Evolutionary conservation across 2,329 filamentous ascomycete genomes (phyloP).

Genomic region (Eutypella sp.): DNA sequence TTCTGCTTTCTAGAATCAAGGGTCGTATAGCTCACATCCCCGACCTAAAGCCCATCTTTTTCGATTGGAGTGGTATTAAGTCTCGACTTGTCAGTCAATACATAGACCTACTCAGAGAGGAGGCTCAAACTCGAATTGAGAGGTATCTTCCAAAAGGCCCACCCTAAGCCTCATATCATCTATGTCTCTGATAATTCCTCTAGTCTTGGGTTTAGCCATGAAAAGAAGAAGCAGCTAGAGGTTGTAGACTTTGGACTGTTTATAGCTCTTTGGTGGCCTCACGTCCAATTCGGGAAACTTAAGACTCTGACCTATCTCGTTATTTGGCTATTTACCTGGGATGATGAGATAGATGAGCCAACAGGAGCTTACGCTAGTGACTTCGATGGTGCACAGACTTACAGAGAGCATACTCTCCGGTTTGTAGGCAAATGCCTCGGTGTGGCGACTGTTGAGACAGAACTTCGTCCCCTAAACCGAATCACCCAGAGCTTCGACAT

Average conservation of each 20-base stretch:
- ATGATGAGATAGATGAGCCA: slow-evolving; percentile 19
- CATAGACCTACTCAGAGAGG: not conserved
- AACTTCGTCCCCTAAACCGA: slow-evolving; percentile 2
- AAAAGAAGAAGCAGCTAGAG: slow-evolving; percentile 13
- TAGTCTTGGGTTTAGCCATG: slow-evolving; percentile 5
- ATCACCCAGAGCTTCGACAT: slow-evolving; percentile 16
- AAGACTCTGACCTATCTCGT: slow-evolving; percentile 13
- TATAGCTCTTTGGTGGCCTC: slow-evolving; percentile 20
- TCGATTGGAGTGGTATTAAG: slow-evolving; percentile 4
- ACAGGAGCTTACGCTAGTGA: slow-evolving; percentile 13
- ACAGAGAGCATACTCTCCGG: slow-evolving; percentile 10
- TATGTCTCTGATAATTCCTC: not conserved
- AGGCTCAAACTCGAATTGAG: not conserved
- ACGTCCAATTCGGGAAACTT: slow-evolving; percentile 11
- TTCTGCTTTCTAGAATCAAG: slow-evolving; percentile 3
- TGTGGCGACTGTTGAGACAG: not conserved
- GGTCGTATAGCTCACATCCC: slow-evolving; percentile 3
- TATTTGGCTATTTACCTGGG: slow-evolving; percentile 23
- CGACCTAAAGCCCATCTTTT: slow-evolving; percentile 3
- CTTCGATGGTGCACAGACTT: slow-evolving; percentile 10
- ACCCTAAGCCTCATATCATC: not conserved
- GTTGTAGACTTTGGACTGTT: slow-evolving; percentile 17
- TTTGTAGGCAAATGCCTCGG: slow-evolving; percentile 7
- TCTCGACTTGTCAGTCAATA: not conserved
- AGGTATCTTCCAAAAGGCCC: not conserved